phyloP scores from a whole-genome alignment of 176 grass and related monocot species.

The Bromus sterilis region DNA sequence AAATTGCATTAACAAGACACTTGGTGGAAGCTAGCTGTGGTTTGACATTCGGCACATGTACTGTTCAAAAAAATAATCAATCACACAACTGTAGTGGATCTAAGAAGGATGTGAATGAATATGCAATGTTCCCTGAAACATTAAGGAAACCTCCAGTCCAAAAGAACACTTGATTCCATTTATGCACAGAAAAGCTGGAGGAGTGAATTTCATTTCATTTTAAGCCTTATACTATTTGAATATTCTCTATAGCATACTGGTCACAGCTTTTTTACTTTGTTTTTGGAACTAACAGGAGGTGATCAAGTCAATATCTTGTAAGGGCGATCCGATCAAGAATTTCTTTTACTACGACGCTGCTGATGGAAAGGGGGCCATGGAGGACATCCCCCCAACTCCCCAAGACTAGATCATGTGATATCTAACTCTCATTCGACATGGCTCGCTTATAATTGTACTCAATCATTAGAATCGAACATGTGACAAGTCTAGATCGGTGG shows the following conservation, averaged over 20 bases:
- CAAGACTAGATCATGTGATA: not conserved
- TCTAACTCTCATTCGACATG: not conserved
- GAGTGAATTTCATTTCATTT: not conserved
- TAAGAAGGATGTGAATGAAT: not conserved
- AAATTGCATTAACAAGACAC: not conserved
- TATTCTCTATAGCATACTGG: not conserved
- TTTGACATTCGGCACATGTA: not conserved
- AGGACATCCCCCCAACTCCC: conserved; percentile 47
- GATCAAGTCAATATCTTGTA: conserved; percentile 88
- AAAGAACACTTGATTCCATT: not conserved
- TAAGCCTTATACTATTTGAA: not conserved
- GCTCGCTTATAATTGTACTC: conserved; percentile 11
- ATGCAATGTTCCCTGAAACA: not conserved
- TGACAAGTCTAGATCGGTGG: not conserved
- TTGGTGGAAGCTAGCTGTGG: not conserved
- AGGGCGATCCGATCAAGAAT: conserved; percentile 88
- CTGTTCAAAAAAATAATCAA: not conserved
- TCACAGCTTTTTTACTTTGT: not conserved
- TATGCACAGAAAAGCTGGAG: not conserved
- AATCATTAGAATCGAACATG: not conserved
- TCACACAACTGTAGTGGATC: not conserved
- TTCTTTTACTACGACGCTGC: conserved; percentile 71
- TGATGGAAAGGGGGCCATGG: conserved; percentile 81
- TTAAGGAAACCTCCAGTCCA: not conserved
- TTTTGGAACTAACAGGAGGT: conserved; percentile 51